Conservation (phyloP, 1,139 yeast species). For the Sugiyamaella neomexicana region DNA sequence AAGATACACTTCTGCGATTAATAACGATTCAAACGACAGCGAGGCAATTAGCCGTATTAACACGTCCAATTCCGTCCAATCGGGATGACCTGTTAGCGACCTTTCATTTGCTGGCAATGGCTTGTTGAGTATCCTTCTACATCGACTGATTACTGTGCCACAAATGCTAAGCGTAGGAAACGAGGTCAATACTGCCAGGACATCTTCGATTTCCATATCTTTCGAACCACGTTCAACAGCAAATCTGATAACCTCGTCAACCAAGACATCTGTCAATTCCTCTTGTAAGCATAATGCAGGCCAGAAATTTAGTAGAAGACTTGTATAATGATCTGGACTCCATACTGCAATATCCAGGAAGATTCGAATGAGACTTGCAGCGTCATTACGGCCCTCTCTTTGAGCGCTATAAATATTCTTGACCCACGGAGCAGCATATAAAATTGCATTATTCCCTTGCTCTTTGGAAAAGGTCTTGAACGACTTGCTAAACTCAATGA, state of each 20-base stretch:
- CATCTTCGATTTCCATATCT: slow-evolving; percentile 44
- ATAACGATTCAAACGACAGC: slow-evolving; percentile 69
- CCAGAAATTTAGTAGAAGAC: slow-evolving; percentile 69
- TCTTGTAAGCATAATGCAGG: slow-evolving; percentile 63
- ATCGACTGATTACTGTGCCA: slow-evolving; percentile 59
- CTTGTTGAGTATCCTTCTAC: slow-evolving; percentile 51
- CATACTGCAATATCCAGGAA: slow-evolving; percentile 59
- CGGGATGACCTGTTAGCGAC: slow-evolving; percentile 53
- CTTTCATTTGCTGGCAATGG: slow-evolving; percentile 46
- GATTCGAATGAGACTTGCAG: slow-evolving; percentile 62
- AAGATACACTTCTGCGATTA: slow-evolving; percentile 63
- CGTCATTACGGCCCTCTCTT: slow-evolving; percentile 46
- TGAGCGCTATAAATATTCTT: slow-evolving; percentile 44
- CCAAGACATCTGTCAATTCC: slow-evolving; percentile 55
- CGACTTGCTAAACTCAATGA: slow-evolving; percentile 60
- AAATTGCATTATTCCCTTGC: slow-evolving; percentile 48
- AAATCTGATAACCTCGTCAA: slow-evolving; percentile 67
- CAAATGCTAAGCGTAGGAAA: slow-evolving; percentile 74
- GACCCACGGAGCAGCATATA: slow-evolving; percentile 77
- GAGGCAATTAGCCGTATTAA: slow-evolving; percentile 66
- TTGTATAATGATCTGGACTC: slow-evolving; percentile 45
- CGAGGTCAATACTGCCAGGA: slow-evolving; percentile 58
- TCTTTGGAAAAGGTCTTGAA: slow-evolving; percentile 47
- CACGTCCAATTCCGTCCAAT: slow-evolving; percentile 72
- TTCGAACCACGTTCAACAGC: slow-evolving; percentile 77